Base-by-base conservation (phyloP, 2,329 filamentous ascomycete genomes). In the Colletotrichum coccodes region DNA sequence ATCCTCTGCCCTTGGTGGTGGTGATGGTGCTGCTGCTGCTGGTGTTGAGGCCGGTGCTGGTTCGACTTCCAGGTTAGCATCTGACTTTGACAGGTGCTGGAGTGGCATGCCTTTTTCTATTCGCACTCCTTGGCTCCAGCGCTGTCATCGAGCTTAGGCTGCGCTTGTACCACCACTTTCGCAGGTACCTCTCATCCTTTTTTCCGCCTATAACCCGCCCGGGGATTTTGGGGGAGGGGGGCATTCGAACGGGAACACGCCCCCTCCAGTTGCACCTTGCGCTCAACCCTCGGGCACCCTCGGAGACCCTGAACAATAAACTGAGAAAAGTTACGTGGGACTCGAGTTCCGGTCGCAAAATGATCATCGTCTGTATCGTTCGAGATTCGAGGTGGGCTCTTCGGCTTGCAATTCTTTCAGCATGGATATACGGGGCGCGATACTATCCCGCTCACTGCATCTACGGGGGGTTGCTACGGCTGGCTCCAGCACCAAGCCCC, bases 401-500 rank as follows among this genome's bases (percentile, higher is more conserved):
- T 21, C 23, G 34, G 26, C 9, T 32, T 21, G 3, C 21, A 7
- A 11, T 3, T 34, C 16, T 16, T 4, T 14, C 16, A 3, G 11
- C 32, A 40, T 18, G 53, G 5, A 30, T n/a, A 16, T 18, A 23
- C 30, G 18, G n/a, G 30, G 12, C n/a, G 49, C 12, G 49, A 34
- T 23, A 36, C 49, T n/a, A 34, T 40, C 14, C 54, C 54, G 38
- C 40, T 23, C 23, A 34, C 44, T 52, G 32, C 46, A 12, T 46
- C 36, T 53, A 40, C 50, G 59, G 46, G n/a, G 16, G 32, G 23
- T 32, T 53, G 6, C 46, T 40, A 38, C 60, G 60, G 53, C 53
- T 64, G 21, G 60, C 46, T 54, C 64, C 60, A 68, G 65, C 60
- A 68, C 60, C 53, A 21, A 59, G 60, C 60, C 53, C 61, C 66